Percentiles rank a stretch among this genome's conserved stretches.
These are phyloP conservation scores for Plasmodium inui DNA, from an alignment of 169 alveolate species.

Conservation along the genomic window DNA sequence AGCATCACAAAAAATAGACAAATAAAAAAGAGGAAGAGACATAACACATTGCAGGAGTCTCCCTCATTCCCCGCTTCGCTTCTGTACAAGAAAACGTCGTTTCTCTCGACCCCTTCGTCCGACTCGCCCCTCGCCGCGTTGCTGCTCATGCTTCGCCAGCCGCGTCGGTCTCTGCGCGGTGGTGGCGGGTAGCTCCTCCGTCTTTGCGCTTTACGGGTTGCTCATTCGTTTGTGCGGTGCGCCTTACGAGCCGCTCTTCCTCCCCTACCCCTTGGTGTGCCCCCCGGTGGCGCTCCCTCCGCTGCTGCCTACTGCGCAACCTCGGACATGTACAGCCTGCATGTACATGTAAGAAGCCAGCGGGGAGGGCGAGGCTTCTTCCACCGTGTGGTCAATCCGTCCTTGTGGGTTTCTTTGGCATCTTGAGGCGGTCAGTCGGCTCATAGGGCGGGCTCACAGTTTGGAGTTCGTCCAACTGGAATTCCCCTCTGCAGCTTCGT, in stretches of 20 bases:
- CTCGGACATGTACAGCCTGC: background rate
- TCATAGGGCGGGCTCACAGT: background rate
- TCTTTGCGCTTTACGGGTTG: background rate
- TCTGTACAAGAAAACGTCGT: conserved; percentile 28
- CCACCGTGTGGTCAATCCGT: background rate
- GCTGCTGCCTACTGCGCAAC: background rate
- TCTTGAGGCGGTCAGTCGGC: background rate
- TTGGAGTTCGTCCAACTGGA: background rate
- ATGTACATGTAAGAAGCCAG: background rate
- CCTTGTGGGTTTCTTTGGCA: background rate
- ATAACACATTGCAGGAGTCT: conserved; percentile 55
- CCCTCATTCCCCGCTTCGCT: conserved; percentile 17
- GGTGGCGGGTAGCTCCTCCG: background rate
- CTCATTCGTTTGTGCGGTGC: background rate
- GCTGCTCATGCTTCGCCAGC: conserved; percentile 18
- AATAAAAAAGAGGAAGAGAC: conserved; percentile 50
- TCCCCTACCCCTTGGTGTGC: background rate
- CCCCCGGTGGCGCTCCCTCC: background rate
- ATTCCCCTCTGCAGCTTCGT: background rate
- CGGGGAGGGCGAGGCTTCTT: background rate
- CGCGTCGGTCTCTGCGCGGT: background rate
- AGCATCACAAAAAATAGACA: conserved; percentile 50
- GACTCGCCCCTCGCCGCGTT: conserved; percentile 6
- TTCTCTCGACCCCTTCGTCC: conserved; percentile 31
- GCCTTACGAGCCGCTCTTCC: background rate